Evolutionary conservation across 2,329 filamentous ascomycete species (phyloP).

Genomic region (Septoria petroselini): DNA sequence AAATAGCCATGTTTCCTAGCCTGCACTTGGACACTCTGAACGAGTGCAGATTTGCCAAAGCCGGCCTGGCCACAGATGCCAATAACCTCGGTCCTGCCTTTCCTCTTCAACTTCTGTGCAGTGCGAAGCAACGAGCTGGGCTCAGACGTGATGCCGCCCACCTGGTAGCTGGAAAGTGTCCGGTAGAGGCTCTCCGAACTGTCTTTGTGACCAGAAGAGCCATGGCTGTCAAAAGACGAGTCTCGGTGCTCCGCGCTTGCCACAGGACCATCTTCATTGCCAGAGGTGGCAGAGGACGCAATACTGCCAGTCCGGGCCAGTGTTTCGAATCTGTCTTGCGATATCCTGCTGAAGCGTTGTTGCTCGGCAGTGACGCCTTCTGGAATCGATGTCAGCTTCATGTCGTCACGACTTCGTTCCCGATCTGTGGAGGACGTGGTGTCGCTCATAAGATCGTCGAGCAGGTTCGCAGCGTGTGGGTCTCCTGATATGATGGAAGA

Average conservation of each 20-base stretch:
- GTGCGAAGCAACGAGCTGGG: slow-evolving; percentile 38
- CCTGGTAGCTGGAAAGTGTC: slow-evolving; percentile 21
- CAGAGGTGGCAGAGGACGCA: slow-evolving; percentile 21
- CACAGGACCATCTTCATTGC: slow-evolving; percentile 16
- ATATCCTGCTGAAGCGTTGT: slow-evolving; percentile 12
- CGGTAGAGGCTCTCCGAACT: slow-evolving; percentile 26
- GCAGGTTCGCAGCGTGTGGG: slow-evolving; percentile 26
- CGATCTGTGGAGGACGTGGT: slow-evolving; percentile 49
- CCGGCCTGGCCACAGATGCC: slow-evolving; percentile 57
- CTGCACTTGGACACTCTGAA: slow-evolving; percentile 56
- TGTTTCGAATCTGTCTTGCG: slow-evolving; percentile 15
- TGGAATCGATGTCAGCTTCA: slow-evolving; percentile 39
- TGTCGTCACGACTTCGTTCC: slow-evolving; percentile 47
- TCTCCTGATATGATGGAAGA: slow-evolving; percentile 37
- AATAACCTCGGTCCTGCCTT: slow-evolving; percentile 59
- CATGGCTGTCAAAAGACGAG: slow-evolving; percentile 23
- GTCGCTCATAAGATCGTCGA: slow-evolving; percentile 48
- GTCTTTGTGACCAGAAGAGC: slow-evolving; percentile 14
- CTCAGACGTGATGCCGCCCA: slow-evolving; percentile 24
- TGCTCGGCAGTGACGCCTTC: slow-evolving; percentile 30
- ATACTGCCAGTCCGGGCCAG: slow-evolving; percentile 20
- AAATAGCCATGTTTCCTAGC: slow-evolving; percentile 60
- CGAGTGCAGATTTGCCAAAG: slow-evolving; percentile 59
- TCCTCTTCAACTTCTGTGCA: slow-evolving; percentile 50
- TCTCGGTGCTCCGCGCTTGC: slow-evolving; percentile 14